Evolutionary conservation across 768 basidiomycete species (phyloP).

Genomic region (Chalciporus piperatus): DNA sequence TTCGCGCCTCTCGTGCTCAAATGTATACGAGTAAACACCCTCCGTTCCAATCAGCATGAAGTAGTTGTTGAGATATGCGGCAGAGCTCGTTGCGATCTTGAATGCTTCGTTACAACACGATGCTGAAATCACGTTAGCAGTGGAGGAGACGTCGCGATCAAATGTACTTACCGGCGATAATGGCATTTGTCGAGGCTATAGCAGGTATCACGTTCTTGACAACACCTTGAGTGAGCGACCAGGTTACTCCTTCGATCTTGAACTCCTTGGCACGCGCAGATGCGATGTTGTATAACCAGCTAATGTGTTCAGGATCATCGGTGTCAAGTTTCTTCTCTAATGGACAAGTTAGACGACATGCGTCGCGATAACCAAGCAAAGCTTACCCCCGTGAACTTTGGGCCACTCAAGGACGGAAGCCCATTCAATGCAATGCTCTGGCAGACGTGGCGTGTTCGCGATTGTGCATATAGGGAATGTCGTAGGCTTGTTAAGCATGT

Average conservation of each 20-base stretch:
- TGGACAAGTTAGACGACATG: conserved; percentile 5
- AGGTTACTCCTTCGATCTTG: conserved; percentile 97
- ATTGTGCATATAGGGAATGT: conserved; percentile 99
- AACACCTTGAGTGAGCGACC: conserved; percentile 96
- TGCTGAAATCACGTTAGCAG: conserved; percentile 43
- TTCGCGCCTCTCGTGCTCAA: conserved; percentile 86
- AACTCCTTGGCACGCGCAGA: conserved; percentile 84
- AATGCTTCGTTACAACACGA: conserved; percentile 99
- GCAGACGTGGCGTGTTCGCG: conserved; percentile 95
- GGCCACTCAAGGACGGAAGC: conserved; percentile 99
- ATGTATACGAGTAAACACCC: conserved; percentile 95
- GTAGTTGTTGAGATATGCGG: conserved; percentile 94
- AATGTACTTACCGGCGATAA: conserved; percentile 75
- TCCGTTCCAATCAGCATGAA: conserved; percentile 99
- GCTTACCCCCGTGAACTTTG: conserved; percentile 78
- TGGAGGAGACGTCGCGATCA: neutral
- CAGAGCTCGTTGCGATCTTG: conserved; percentile 95
- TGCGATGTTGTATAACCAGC: conserved; percentile 86
- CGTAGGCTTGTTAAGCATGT: conserved; percentile 97
- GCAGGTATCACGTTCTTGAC: conserved; percentile 99
- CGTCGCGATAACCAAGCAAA: neutral
- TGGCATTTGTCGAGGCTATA: conserved; percentile 97
- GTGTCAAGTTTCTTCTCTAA: conserved; percentile 92
- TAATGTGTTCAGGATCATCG: conserved; percentile 95
- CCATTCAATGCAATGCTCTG: conserved; percentile 99